These are phyloP conservation scores for Colletotrichum sp. DNA, from an alignment of 2,329 filamentous ascomycete species.

Conservation along the genomic window DNA sequence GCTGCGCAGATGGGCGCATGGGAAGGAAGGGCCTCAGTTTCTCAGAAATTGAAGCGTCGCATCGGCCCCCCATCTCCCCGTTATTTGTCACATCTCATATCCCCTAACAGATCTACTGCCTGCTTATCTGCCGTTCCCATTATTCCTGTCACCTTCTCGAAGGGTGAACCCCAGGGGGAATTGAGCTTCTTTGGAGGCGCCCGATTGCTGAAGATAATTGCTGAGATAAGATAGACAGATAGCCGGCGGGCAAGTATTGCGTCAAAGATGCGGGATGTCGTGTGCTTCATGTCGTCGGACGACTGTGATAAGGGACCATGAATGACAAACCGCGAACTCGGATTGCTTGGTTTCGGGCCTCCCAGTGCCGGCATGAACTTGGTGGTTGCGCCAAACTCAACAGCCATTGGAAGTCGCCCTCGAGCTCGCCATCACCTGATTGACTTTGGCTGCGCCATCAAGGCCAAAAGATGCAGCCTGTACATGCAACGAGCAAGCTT, in stretches of 20 bases:
- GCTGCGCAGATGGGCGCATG: not conserved
- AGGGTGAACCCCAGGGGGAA: not conserved
- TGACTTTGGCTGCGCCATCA: conserved; percentile 1
- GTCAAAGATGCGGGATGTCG: not conserved
- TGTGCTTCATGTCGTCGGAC: not conserved
- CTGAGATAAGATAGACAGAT: not conserved
- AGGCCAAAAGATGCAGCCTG: not conserved
- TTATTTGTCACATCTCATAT: conserved; percentile 13
- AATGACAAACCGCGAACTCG: not conserved
- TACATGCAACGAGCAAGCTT: not conserved
- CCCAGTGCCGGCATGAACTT: not conserved
- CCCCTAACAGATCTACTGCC: not conserved
- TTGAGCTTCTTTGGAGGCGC: not conserved
- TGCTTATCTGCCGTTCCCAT: conserved; percentile 9
- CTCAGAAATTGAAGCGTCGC: not conserved
- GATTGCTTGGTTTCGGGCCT: not conserved
- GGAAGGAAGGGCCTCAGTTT: not conserved
- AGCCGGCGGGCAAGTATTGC: not conserved
- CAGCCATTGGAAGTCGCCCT: not conserved
- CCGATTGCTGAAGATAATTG: not conserved
- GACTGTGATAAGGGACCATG: not conserved
- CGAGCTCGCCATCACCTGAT: conserved; percentile 8
- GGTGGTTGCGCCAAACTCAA: not conserved
- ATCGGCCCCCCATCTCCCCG: not conserved
- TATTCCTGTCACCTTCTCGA: conserved; percentile 12